These are phyloP conservation scores for Chalara sp. DNA, from an alignment of 2,329 filamentous ascomycete species.

Conservation along the genomic window DNA sequence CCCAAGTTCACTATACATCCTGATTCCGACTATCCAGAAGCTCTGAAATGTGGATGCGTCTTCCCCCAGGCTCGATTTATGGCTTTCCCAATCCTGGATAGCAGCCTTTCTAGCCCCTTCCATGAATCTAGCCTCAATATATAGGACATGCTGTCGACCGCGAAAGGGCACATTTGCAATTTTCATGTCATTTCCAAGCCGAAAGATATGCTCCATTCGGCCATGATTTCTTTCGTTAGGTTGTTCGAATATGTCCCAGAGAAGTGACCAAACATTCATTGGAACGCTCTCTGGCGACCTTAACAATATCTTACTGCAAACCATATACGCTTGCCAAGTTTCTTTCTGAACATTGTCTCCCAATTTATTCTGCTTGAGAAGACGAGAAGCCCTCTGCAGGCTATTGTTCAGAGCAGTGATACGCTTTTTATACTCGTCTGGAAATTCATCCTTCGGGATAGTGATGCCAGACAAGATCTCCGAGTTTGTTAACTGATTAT, in stretches of 20 bases:
- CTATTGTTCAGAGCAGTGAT: not conserved
- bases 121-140: conserved; percentile 62
- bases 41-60: conserved; percentile 30
- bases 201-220: conserved; percentile 53
- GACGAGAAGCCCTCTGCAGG: conserved; percentile 6
- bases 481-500: too few relatives aligned
- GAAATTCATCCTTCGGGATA: not conserved
- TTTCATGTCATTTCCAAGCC: conserved; percentile 60
- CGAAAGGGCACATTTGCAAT: conserved; percentile 48
- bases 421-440: not conserved
- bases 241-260: conserved; percentile 56
- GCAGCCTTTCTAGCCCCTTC: conserved; percentile 44
- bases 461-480: too few relatives aligned
- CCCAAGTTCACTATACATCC: conserved; percentile 53
- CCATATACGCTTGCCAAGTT: conserved; percentile 42
- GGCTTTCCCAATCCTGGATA: conserved; percentile 30
- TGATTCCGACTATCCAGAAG: conserved; percentile 60
- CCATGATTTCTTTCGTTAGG: conserved; percentile 40
- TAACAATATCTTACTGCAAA: conserved; percentile 39
- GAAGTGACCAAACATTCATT: conserved; percentile 50
- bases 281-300: conserved; percentile 50
- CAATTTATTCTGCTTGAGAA: conserved; percentile 4
- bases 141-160: conserved; percentile 54
- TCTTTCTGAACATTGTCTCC: conserved; percentile 25
- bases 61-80: conserved; percentile 20